These are phyloP conservation scores for Yarrowia sp. DNA, from an alignment of 805 yeast species.

Conservation along the genomic window DNA sequence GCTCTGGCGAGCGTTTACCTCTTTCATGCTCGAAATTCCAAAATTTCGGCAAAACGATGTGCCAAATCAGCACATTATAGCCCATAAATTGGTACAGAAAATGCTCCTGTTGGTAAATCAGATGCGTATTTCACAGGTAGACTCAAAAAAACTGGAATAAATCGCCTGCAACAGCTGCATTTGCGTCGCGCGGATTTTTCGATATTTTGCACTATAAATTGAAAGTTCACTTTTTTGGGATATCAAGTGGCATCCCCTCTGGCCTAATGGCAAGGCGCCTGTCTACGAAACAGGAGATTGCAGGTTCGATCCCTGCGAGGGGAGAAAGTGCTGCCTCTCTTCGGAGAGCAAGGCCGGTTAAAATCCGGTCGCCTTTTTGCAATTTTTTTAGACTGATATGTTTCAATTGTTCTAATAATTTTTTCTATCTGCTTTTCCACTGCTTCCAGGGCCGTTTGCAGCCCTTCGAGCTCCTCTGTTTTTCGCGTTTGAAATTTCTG, in stretches of 20 bases:
- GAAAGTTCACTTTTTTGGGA: background rate
- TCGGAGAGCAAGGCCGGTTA: conserved; percentile 12
- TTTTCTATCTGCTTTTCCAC: no score
- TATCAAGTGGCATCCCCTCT: conserved; percentile 10
- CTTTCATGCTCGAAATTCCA: background rate
- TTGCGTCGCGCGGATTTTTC: no score
- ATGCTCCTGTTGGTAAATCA: no score
- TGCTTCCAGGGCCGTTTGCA: no score
- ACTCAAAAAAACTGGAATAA: no score
- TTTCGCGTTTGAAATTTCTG: background rate
- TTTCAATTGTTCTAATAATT: background rate
- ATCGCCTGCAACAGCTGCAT: no score
- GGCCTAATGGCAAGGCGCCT: conserved; percentile 28
- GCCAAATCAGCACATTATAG: background rate
- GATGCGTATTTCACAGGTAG: no score
- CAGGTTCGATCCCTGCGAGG: conserved; percentile 27
- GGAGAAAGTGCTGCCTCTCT: conserved; percentile 5
- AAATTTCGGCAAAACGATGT: background rate
- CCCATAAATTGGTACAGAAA: no score
- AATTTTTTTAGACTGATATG: no score
- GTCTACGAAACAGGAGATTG: conserved; percentile 27
- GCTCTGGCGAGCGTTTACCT: background rate
- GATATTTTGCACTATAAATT: no score
- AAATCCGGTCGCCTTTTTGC: conserved; percentile 8
- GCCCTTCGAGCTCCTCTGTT: no score